A percentile compares a stretch with the other conserved stretches of the same genome.
phyloP scores from a whole-genome alignment of 2,329 filamentous ascomycete species.

The Drechslerella coelobrocha region DNA sequence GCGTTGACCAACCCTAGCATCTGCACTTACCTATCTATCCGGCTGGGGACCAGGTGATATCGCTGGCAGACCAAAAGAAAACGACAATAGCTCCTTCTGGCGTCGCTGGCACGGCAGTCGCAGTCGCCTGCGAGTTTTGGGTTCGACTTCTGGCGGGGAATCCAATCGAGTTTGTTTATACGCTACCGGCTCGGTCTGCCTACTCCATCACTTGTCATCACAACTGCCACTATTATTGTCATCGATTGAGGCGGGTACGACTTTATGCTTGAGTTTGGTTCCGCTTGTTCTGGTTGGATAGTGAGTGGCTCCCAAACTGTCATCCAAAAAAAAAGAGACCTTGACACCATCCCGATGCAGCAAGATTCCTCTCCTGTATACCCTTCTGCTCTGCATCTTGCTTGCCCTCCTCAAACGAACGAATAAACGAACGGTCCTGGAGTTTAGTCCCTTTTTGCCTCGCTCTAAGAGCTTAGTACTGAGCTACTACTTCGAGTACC shows the following conservation, averaged over 20 bases:
- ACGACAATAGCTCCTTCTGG: neutral
- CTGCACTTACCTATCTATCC: no score
- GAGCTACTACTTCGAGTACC: neutral
- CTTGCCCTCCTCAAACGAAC: no score
- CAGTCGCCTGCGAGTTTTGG: neutral
- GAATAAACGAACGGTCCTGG: neutral
- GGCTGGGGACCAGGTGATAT: neutral
- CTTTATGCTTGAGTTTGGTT: neutral
- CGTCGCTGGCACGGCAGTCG: neutral
- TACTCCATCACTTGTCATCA: neutral
- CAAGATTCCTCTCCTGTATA: neutral
- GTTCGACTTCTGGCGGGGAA: neutral
- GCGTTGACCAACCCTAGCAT: no score
- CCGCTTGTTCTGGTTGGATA: neutral
- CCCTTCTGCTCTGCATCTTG: neutral
- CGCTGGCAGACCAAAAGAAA: no score
- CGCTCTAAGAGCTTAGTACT: neutral
- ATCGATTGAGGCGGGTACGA: neutral
- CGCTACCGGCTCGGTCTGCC: neutral
- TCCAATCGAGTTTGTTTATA: neutral
- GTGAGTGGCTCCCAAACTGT: neutral
- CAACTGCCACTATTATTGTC: neutral
- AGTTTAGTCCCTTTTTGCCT: neutral
- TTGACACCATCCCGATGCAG: neutral
- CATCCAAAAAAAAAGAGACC: neutral